Evolutionary conservation across 208 protist genomes (phyloP).

Genomic region (Leptomonas pyrrhocoris): DNA sequence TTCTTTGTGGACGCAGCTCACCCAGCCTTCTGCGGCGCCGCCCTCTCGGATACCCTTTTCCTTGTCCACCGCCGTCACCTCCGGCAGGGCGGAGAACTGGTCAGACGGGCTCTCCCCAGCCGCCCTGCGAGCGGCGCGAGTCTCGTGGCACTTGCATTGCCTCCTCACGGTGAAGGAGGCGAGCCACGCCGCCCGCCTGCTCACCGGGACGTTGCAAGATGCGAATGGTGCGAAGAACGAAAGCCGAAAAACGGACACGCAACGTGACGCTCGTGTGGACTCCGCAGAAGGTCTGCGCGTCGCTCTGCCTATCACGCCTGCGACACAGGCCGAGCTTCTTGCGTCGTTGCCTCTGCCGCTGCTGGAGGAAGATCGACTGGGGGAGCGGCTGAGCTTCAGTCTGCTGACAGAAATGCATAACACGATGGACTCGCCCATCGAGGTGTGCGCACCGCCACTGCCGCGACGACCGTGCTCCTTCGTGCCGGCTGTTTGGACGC

Average conservation of each 20-base stretch:
- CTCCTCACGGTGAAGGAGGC: slow-evolving; percentile 28
- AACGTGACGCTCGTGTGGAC: neutral
- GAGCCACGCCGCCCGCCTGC: slow-evolving; percentile 24
- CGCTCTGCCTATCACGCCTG: slow-evolving; percentile 11
- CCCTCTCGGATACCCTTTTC: slow-evolving; percentile 15
- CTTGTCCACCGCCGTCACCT: neutral
- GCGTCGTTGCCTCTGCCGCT: slow-evolving; percentile 18
- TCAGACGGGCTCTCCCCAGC: slow-evolving; percentile 12
- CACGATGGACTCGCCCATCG: neutral
- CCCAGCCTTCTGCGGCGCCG: slow-evolving; percentile 11
- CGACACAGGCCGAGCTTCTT: slow-evolving; percentile 32
- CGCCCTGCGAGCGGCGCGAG: slow-evolving; percentile 26
- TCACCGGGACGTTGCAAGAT: slow-evolving; percentile 20
- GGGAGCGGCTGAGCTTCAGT: slow-evolving; percentile 23
- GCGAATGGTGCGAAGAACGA: neutral
- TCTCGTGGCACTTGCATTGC: slow-evolving; percentile 55
- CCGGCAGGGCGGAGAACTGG: neutral
- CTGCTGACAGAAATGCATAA: slow-evolving; percentile 17
- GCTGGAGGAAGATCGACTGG: slow-evolving; percentile 13
- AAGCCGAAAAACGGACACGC: neutral
- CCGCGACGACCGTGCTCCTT: slow-evolving; percentile 10
- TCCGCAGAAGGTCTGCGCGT: neutral
- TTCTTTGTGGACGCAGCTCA: slow-evolving; percentile 21
- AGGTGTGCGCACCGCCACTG: slow-evolving; percentile 7
- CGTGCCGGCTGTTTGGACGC: slow-evolving; percentile 37